Conservation (phyloP, 2,329 filamentous ascomycete genomes). For the Orbilia blumenaviensis region DNA sequence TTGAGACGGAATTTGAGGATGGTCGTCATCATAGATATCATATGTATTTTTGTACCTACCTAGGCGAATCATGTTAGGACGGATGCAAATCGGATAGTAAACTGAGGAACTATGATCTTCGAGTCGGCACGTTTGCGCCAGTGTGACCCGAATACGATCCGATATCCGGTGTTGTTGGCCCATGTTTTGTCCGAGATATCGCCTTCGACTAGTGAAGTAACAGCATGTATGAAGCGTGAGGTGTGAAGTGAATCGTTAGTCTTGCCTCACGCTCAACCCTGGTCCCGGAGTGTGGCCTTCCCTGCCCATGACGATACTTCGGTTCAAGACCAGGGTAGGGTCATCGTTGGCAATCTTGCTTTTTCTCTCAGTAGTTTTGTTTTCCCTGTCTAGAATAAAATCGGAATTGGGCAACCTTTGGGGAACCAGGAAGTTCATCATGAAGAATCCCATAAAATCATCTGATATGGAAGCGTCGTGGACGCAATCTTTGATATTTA, state of each 20-base stretch:
- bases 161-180: slow-evolving; percentile 5
- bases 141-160: slow-evolving; percentile 18
- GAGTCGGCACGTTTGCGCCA: slow-evolving; percentile 34
- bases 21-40: not conserved
- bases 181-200: not conserved
- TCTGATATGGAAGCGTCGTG: slow-evolving; percentile 25
- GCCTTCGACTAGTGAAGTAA: not conserved
- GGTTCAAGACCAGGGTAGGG: slow-evolving; percentile 46
- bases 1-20: not conserved
- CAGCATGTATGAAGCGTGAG: not conserved
- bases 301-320: slow-evolving; percentile 54
- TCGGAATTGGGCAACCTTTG: slow-evolving; percentile 6
- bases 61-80: not conserved
- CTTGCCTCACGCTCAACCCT: slow-evolving; percentile 12
- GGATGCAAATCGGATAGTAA: not conserved
- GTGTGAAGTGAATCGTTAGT: not conserved
- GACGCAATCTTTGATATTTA: slow-evolving; percentile 11
- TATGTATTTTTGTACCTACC: no score
- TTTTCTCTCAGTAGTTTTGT: not conserved
- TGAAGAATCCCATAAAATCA: slow-evolving; percentile 7
- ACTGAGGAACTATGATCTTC: not conserved
- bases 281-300: slow-evolving; percentile 36
- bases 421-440: not conserved
- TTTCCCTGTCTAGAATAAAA: slow-evolving; percentile 26
- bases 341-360: not conserved